Base-by-base conservation (phyloP, 176 grass and related monocot species). In the Cenchrus fungigraminus region DNA sequence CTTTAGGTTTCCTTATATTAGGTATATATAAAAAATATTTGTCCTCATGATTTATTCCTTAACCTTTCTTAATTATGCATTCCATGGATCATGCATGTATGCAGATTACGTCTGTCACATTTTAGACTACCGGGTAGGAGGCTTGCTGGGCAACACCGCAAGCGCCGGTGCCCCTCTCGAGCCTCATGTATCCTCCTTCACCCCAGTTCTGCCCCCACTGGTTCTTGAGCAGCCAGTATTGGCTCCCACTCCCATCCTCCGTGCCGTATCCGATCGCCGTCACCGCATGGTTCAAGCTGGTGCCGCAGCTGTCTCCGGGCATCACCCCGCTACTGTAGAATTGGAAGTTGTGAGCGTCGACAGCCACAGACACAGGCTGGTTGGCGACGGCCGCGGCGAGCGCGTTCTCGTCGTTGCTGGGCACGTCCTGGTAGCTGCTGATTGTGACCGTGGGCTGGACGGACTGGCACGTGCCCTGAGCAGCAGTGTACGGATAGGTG, bases 191-290 rank as follows among this genome's bases (percentile, higher is more conserved):
- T 4, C 72, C 72, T 11, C 29, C 51, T 29, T 56, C 51, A 1
- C 72, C 72, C 72, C 72, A 75, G 50, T 2, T 56, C 4, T 34
- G 0, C 3, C 72, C 72, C 29, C 29, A 76, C 31, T 19, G 16
- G 73, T 76, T 76, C 31, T 76, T 76, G 52, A 76, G 29, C 52
- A 76, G 52, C 51, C 73, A 76, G 29, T 57, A 76, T 7, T 25
- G 25, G n/a, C 50, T 74, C 1, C 72, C 72, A 34, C 25, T 25
- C 25, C 25, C 25, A 25, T 74, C 72, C 6, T 74, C 50, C 14
- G 50, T 50, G 52, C 52, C 52, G 4, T 76, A 76, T 8, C 73
- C 73, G 0, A 76, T 0, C 15, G 8, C 51, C 16, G 73, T 40
- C 15, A 76, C 73, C 4, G 73, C 73, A 2, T 76, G 73, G 73